Evolutionary conservation across 2,329 filamentous ascomycete species (phyloP).

Genomic region (Thermomyces lanuginosus): DNA sequence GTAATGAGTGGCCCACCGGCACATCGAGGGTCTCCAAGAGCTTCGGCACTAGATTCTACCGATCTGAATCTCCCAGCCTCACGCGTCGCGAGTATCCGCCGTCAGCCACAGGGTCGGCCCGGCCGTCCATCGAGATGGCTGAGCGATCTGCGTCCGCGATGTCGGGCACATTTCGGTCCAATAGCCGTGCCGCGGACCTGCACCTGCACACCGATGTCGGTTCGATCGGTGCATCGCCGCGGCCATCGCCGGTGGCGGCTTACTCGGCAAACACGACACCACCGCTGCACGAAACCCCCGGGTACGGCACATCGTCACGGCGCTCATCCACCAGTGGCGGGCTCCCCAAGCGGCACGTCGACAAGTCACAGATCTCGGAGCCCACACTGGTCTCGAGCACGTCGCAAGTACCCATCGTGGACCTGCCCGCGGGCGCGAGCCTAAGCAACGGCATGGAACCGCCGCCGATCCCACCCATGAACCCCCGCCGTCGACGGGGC

Average conservation of each 20-base stretch:
- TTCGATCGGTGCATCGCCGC: slow-evolving; percentile 25
- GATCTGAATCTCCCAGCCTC: no score
- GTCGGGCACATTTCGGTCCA: slow-evolving; percentile 24
- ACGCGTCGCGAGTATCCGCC: no score
- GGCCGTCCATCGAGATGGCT: slow-evolving; percentile 21
- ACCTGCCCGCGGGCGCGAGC: slow-evolving; percentile 39
- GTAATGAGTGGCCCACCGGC: slow-evolving; percentile 39
- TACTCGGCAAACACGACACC: slow-evolving; percentile 39
- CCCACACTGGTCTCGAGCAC: slow-evolving; percentile 38
- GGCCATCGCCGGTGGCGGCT: slow-evolving; percentile 31
- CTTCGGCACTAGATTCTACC: no score
- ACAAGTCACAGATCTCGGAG: slow-evolving; percentile 47
- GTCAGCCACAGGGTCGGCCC: slow-evolving; percentile 18
- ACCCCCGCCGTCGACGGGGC: slow-evolving; percentile 40
- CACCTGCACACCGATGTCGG: slow-evolving; percentile 12
- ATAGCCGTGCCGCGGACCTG: slow-evolving; percentile 22
- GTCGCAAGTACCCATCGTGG: slow-evolving; percentile 42
- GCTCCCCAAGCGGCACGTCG: slow-evolving; percentile 40
- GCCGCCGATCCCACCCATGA: slow-evolving; percentile 43
- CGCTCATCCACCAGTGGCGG: slow-evolving; percentile 15
- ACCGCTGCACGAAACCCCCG: slow-evolving; percentile 31
- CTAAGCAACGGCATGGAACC: slow-evolving; percentile 37
- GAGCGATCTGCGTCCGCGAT: slow-evolving; percentile 25
- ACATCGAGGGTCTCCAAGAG: slow-evolving; percentile 39
- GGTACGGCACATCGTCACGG: slow-evolving; percentile 13